Conservation (phyloP, 257 asterid genomes). For the Fraxinus americana region DNA sequence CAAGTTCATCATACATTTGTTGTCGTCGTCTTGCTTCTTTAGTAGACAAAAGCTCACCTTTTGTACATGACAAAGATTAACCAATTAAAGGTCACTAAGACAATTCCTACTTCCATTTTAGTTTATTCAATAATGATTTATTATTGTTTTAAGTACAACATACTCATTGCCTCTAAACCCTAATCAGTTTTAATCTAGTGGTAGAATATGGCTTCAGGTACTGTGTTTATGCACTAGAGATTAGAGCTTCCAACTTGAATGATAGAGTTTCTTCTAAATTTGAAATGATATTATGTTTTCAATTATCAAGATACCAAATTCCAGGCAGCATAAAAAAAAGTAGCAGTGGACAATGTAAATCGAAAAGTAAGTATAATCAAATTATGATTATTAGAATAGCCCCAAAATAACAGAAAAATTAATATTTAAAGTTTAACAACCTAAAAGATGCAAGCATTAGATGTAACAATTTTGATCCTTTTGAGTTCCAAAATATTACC, state of each 20-base stretch:
- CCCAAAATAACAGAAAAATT: background rate
- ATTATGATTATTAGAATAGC: background rate
- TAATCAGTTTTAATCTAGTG: background rate
- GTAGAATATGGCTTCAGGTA: background rate
- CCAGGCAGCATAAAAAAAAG: background rate
- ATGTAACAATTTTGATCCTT: background rate
- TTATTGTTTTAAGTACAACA: background rate
- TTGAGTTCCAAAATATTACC: conserved; percentile 36
- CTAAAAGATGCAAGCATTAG: background rate
- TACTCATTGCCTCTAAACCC: background rate
- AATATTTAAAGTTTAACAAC: background rate
- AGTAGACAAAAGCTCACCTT: conserved; percentile 83
- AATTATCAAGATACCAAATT: background rate
- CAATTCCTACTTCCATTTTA: background rate
- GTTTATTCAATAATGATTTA: background rate
- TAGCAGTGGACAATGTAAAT: background rate
- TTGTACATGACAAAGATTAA: background rate
- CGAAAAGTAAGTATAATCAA: background rate
- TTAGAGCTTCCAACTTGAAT: background rate
- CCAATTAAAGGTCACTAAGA: background rate
- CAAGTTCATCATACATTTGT: conserved; percentile 50
- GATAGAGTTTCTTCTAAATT: background rate
- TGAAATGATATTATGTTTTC: background rate
- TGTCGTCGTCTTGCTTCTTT: conserved; percentile 71
- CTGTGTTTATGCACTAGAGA: background rate